phyloP scores from a whole-genome alignment of 2,329 filamentous ascomycete species.

The Trichoderma endophyticum region DNA sequence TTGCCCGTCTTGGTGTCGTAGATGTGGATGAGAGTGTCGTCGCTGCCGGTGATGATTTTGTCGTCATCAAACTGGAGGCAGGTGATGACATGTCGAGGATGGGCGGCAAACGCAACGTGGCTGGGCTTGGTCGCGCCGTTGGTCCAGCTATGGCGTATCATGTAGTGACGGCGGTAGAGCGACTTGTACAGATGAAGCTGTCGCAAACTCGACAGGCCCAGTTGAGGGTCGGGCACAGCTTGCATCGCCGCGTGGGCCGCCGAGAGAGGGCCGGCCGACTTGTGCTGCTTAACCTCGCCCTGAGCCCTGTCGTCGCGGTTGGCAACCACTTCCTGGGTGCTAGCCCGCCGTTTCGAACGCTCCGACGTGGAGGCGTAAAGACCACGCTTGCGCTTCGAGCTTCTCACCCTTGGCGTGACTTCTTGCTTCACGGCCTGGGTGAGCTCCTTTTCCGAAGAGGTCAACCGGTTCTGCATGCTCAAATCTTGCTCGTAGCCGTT shows the following conservation, averaged over 20 bases:
- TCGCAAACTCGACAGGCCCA: conserved; percentile 74
- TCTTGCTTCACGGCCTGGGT: conserved; percentile 43
- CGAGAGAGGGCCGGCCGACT: conserved; percentile 78
- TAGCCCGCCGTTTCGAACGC: conserved; percentile 53
- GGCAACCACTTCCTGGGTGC: conserved; percentile 44
- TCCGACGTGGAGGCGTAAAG: conserved; percentile 46
- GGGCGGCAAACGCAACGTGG: conserved; percentile 94
- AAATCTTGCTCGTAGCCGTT: conserved; percentile 80
- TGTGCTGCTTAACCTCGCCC: conserved; percentile 46
- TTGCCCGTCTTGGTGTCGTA: conserved; percentile 96
- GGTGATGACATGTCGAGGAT: conserved; percentile 93
- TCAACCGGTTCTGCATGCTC: conserved; percentile 54
- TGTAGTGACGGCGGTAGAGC: conserved; percentile 86
- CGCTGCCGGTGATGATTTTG: conserved; percentile 96
- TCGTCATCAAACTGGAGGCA: conserved; percentile 97
- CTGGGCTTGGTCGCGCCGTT: conserved; percentile 77
- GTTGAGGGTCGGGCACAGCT: conserved; percentile 75
- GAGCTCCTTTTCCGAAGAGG: conserved; percentile 52
- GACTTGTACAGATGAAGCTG: conserved; percentile 94
- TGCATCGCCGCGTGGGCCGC: conserved; percentile 80
- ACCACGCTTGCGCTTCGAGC: conserved; percentile 56
- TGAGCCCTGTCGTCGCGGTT: conserved; percentile 42
- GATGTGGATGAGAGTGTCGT: conserved; percentile 96
- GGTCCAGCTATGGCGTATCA: conserved; percentile 92
- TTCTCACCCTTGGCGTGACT: conserved; percentile 42